phyloP scores from a whole-genome alignment of 345 rosid genomes.

The Eucalyptus guilfoylei region DNA sequence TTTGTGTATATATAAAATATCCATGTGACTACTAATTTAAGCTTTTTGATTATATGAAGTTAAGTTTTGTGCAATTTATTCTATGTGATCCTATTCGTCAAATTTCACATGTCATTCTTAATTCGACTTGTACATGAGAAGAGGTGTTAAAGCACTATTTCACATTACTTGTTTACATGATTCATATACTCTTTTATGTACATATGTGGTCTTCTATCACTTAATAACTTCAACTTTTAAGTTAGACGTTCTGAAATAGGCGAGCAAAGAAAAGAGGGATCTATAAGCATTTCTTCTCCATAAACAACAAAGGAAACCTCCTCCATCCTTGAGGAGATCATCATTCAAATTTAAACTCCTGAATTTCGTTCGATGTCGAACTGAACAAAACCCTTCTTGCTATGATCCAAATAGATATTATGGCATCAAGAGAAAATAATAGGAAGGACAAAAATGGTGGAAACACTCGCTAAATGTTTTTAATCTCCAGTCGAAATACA shows the following conservation, averaged over 20 bases:
- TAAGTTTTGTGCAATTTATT: neutral
- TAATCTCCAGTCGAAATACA: neutral
- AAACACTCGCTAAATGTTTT: neutral
- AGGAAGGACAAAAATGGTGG: neutral
- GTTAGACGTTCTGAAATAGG: rapidly evolving
- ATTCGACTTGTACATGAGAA: rapidly evolving
- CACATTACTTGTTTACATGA: neutral
- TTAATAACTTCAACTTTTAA: neutral
- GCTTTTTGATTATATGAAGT: neutral
- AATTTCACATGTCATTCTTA: neutral
- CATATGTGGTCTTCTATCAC: neutral
- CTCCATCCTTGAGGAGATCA: neutral
- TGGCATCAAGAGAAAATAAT: neutral
- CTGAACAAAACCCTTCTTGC: neutral
- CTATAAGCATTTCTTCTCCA: neutral
- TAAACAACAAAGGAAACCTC: neutral
- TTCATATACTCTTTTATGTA: neutral
- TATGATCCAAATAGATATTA: neutral
- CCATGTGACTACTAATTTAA: neutral
- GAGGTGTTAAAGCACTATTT: neutral
- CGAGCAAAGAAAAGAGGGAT: neutral
- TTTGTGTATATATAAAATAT: neutral
- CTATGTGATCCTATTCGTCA: neutral
- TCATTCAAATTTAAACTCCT: neutral
- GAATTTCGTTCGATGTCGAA: neutral